Evolutionary conservation across 352 stramenopile genomes (phyloP), one percentile per base, ranked within the genome.

Genomic region (Globisporangium perplexum): DNA sequence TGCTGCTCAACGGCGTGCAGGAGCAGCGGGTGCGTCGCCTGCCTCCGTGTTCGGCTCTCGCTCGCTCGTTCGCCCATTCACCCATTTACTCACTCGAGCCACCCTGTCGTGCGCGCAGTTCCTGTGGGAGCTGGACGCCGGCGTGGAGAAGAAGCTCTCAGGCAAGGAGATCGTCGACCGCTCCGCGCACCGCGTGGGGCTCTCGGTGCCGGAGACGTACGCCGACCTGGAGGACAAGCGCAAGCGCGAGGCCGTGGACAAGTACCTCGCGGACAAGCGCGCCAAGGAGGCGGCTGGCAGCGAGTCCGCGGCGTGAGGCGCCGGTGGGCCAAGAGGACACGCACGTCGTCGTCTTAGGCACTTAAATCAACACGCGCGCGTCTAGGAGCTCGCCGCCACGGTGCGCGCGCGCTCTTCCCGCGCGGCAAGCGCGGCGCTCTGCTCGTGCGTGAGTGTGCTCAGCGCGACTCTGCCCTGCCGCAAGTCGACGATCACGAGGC

Each of bases 181-280:
- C 18, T 91, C 83, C 22, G 83, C 83, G 23, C 69, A 74, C 49
- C 81, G 78, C 55, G 83, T 93, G 14, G 83, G 83, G 28, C 75
- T 93, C 3, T 60, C 72, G n/a, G 69, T 93, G 47, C 83, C 83
- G 0, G 78, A 93, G 49, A 83, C 73, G 65, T 91, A 88, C 66
- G 72, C 61, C 39, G 66, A 83, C 53, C 46, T 62, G 7, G 80
- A 90, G 24, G 80, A 88, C 56, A 53, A 74, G 46, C 57, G 69
- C 30, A 50, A 74, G 46, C 57, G 69, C 30, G 63, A 62, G 15
- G 70, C 69, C 6, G 73, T 71, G 14, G 68, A 65, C 31, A 77
- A 86, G 58, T 86, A 89, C 56, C 66, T 86, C 41, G 69, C 67
- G 2, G 65, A 65, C 45, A 89, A 87, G 68, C 58, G 59, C 22